Base-by-base conservation (phyloP, 2,329 filamentous ascomycete genomes). In the Chaetomium sp. region DNA sequence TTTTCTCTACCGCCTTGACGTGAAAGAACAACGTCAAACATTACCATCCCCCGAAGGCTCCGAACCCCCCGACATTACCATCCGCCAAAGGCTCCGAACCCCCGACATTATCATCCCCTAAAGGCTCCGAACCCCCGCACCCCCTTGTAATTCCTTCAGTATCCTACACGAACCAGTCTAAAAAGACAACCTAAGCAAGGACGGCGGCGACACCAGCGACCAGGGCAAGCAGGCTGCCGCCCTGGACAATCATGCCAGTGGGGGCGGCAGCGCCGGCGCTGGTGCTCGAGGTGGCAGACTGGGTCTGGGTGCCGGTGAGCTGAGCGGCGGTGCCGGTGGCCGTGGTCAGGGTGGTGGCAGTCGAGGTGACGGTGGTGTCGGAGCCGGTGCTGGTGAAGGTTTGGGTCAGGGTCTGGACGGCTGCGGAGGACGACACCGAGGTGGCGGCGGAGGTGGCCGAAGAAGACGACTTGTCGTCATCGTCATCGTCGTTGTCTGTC, bases 151-250 rank as follows among this genome's bases (percentile, higher is more conserved):
- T n/a, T n/a, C n/a, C n/a, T 35, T 25, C 2, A 23, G 9, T 25
- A 53, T 27, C 50, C 29, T 56, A 23, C 29, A 23, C 21, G 2
- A 23, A 19, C 16, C 33, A 9, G 19, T n/a, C 19, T 19, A 1
- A 12, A 2, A 9, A 2, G 23, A 19, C 4, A 3, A 33, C 38
- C 66, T 69, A 70, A 57, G 63, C 64, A 50, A 70, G 55, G 35
- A 69, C 53, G 50, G 69, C 69, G 19, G 66, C 58, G 8, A 69
- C 57, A 58, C 69, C 69, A 45, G 65, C 64, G 19, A 65, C 63
- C 9, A 70, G 61, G 19, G 69, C 69, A 13, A 69, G 21, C 23
- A 70, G 42, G 55, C 59, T 60, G 27, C 69, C 68, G 16, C 57
- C 62, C 59, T 57, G 33, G 19, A 62, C 56, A 31, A 63, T 57